These are phyloP conservation scores for Phytophthora boehmeriae DNA, from an alignment of 352 stramenopile species.

Conservation along the genomic window DNA sequence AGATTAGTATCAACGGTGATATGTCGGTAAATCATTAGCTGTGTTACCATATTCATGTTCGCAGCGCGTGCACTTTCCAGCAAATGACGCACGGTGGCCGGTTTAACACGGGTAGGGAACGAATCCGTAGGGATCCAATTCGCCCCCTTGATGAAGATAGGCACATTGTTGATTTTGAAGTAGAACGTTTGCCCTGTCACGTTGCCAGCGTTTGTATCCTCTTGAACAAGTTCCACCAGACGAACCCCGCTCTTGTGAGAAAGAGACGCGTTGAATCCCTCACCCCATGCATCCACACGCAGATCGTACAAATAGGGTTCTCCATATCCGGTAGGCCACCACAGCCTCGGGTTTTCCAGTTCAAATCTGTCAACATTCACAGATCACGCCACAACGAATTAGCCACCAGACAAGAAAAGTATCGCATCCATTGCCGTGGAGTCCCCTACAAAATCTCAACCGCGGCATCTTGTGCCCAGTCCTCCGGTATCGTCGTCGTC, in stretches of 20 bases:
- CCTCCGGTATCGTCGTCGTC: conserved; percentile 19
- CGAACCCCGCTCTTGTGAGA: conserved; percentile 65
- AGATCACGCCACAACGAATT: no score
- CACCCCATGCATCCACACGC: conserved; percentile 41
- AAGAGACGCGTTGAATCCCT: conserved; percentile 34
- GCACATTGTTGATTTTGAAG: conserved; percentile 72
- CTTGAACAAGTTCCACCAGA: conserved; percentile 61
- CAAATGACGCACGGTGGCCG: conserved; percentile 47
- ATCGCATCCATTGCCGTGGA: background rate
- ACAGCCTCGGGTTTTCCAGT: conserved; percentile 59
- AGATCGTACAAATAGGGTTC: conserved; percentile 67
- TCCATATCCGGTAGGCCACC: conserved; percentile 76
- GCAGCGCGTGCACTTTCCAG: conserved; percentile 58
- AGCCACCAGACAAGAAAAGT: no score
- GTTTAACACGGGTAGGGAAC: conserved; percentile 63
- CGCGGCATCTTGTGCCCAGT: conserved; percentile 19
- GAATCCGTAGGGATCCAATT: conserved; percentile 86
- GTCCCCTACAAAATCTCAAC: conserved; percentile 45
- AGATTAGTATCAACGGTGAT: background rate
- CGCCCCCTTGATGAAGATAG: conserved; percentile 75
- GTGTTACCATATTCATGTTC: conserved; percentile 86
- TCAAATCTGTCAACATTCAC: conserved; percentile 32
- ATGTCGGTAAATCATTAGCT: background rate
- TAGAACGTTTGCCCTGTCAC: conserved; percentile 67
- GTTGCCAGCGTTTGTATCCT: conserved; percentile 50